phyloP scores from a whole-genome alignment of 441 rosid species.

The Lepidium campestre region DNA sequence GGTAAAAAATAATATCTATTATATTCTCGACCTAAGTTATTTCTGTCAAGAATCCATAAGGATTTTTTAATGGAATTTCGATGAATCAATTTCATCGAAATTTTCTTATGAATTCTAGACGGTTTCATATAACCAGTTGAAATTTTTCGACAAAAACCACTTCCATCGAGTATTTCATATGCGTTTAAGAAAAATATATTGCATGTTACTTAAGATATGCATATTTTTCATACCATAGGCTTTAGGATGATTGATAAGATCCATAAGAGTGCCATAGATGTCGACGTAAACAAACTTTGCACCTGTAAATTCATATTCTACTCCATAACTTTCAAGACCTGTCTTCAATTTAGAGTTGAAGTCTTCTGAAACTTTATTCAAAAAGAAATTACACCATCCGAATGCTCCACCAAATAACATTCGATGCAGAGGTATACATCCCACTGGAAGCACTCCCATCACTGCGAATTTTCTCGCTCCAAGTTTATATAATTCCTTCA shows the following conservation, averaged over 20 bases:
- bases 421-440: conserved; percentile 26
- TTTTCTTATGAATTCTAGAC: no score
- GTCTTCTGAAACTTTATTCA: conserved; percentile 20
- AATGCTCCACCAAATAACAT: not conserved
- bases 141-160: no score
- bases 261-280: conserved; percentile 43
- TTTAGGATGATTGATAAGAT: conserved; percentile 38
- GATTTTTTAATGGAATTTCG: no score
- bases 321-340: conserved; percentile 15
- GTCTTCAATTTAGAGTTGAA: conserved; percentile 28
- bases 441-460: conserved; percentile 27
- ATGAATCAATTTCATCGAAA: no score
- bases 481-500: conserved; percentile 24
- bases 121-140: no score
- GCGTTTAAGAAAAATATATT: no score
- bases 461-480: conserved; percentile 33
- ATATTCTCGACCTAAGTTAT: no score
- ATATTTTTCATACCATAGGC: conserved; percentile 37
- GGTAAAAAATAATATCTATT: no score
- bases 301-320: conserved; percentile 23
- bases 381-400: conserved; percentile 18
- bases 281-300: conserved; percentile 48
- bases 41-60: no score
- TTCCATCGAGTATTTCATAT: no score
- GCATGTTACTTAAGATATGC: no score